Conservation (phyloP, 116 monocot species). For the Posidonia oceanica region DNA sequence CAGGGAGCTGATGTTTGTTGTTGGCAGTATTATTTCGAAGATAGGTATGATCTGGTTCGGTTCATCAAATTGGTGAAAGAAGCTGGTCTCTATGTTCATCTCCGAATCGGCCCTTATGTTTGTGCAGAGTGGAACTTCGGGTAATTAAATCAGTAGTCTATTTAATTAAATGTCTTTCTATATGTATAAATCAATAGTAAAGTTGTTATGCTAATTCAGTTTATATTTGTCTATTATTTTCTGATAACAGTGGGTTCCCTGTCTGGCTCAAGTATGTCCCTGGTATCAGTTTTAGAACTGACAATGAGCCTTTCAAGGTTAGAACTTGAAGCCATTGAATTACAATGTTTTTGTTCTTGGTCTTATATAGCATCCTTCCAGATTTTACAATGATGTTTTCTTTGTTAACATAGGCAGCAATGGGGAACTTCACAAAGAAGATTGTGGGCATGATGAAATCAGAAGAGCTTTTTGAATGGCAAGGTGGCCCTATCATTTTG, state of each 20-base stretch:
- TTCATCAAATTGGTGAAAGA: conserved; percentile 76
- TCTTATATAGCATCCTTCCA: not conserved
- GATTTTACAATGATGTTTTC: not conserved
- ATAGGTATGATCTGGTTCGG: conserved; percentile 59
- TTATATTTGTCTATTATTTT: not conserved
- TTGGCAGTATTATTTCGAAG: conserved; percentile 68
- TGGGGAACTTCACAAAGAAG: conserved; percentile 59
- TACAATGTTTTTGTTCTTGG: not conserved
- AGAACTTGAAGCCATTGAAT: not conserved
- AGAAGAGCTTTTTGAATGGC: conserved; percentile 55
- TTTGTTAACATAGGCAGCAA: conserved; percentile 29
- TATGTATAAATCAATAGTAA: not conserved
- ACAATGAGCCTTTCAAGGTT: conserved; percentile 28
- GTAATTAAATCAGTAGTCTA: conserved; percentile 22
- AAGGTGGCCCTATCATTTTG: conserved; percentile 77
- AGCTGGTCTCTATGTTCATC: conserved; percentile 72
- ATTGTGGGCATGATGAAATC: conserved; percentile 79
- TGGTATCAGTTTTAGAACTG: conserved; percentile 26
- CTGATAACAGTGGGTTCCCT: conserved; percentile 22
- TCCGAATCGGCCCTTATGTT: conserved; percentile 79
- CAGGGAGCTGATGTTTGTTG: not conserved
- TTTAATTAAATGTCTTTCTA: not conserved
- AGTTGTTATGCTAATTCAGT: not conserved
- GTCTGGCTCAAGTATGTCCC: conserved; percentile 29
- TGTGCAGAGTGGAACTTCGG: conserved; percentile 98